These are phyloP conservation scores for Adansonia grandidieri DNA, from an alignment of 441 rosid species.

Conservation along the genomic window DNA sequence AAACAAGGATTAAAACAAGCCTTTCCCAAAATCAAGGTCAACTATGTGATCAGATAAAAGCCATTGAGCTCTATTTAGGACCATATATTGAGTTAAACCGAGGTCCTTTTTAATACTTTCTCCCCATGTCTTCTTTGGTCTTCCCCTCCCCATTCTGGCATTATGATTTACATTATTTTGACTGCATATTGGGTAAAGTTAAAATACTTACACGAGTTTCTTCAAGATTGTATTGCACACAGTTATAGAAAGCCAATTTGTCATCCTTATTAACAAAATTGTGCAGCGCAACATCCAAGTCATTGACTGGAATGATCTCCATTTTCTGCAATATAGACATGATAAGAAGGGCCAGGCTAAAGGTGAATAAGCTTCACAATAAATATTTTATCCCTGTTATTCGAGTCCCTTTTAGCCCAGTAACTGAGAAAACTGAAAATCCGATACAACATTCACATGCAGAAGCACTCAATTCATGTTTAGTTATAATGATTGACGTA, in stretches of 20 bases:
- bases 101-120: neutral
- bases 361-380: neutral
- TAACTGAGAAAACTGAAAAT: neutral
- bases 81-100: conserved; percentile 3
- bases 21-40: neutral
- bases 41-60: neutral
- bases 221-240: conserved; percentile 83
- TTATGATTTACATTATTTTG: neutral
- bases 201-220: conserved; percentile 85
- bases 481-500: neutral
- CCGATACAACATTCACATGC: conserved; percentile 1
- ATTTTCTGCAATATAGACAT: conserved; percentile 72
- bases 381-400: neutral
- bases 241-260: conserved; percentile 82
- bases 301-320: conserved; percentile 98
- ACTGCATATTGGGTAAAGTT: neutral
- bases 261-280: conserved; percentile 97
- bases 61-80: conserved; percentile 9
- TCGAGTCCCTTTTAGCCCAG: conserved; percentile 13
- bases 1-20: neutral
- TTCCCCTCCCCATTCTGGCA: neutral
- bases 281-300: conserved; percentile 83
- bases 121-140: neutral
- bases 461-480: conserved; percentile 9
- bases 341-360: conserved; percentile 5